Evolutionary conservation across 148 eudicot species (phyloP).

Genomic region (Salicornia ramosissima): DNA sequence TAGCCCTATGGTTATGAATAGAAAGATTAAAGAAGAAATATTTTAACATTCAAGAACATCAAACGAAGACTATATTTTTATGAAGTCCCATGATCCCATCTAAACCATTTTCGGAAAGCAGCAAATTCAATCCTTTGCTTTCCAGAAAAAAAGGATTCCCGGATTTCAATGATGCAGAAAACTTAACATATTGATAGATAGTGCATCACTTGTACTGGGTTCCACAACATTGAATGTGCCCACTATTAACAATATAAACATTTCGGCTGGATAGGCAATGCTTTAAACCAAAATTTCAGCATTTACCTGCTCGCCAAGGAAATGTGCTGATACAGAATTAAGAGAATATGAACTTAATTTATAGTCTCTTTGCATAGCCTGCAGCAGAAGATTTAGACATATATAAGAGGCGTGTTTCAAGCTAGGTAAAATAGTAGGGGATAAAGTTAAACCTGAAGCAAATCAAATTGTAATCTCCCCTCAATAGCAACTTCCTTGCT

Average conservation of each 20-base stretch:
- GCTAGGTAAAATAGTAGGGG: not conserved
- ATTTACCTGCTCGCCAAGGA: slow-evolving; percentile 93
- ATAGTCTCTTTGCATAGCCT: slow-evolving; percentile 94
- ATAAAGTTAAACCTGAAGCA: slow-evolving; percentile 67
- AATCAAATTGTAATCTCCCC: slow-evolving; percentile 96
- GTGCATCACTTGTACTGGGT: not conserved
- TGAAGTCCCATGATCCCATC: not conserved
- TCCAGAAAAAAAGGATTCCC: too few species aligned
- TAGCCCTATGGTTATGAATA: not conserved
- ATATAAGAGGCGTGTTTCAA: slow-evolving; percentile 1
- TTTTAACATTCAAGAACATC: not conserved
- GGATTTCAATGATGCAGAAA: too few species aligned
- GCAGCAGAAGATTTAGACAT: slow-evolving; percentile 23
- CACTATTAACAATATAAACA: not conserved
- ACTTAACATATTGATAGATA: not conserved
- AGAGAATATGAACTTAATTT: slow-evolving; percentile 94
- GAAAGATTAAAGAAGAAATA: not conserved
- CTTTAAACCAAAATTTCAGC: not conserved
- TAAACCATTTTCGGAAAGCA: not conserved
- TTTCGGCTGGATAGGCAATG: not conserved
- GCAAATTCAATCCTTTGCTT: too few species aligned
- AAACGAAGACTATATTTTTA: not conserved
- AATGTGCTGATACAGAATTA: slow-evolving; percentile 97
- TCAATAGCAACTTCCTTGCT: slow-evolving; percentile 89
- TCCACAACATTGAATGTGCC: not conserved